A percentile compares a stretch with the other conserved stretches of the same genome.
phyloP scores from a whole-genome alignment of 2,329 filamentous ascomycete genomes.

The Capronia americana region DNA sequence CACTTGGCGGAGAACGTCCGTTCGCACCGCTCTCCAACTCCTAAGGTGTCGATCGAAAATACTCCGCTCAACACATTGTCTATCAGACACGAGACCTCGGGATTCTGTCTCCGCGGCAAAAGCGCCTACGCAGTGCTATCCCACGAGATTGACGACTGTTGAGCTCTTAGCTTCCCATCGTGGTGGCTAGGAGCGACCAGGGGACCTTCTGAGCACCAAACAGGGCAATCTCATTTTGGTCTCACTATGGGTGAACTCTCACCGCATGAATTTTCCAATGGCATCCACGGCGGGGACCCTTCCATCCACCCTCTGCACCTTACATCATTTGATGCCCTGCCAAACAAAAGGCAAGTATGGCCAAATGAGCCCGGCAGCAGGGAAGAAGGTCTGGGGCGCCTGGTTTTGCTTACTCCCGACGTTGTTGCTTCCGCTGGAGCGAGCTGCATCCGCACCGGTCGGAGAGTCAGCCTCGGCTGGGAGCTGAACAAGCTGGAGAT shows the following conservation, averaged over 20 bases:
- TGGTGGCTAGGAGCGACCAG: neutral
- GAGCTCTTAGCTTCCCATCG: neutral
- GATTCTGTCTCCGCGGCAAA: neutral
- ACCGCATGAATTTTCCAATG: neutral
- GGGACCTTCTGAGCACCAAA: neutral
- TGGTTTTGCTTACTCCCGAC: constrained; percentile 59
- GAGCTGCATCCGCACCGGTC: constrained; percentile 59
- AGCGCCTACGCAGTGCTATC: neutral
- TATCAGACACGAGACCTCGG: neutral
- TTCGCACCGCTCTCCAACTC: neutral
- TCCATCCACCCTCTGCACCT: constrained; percentile 26
- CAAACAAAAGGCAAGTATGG: constrained; percentile 59
- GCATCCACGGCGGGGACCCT: constrained; percentile 2
- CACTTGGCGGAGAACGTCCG: neutral
- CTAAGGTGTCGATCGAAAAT: neutral
- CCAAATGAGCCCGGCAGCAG: constrained; percentile 52
- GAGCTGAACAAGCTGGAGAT: constrained; percentile 63
- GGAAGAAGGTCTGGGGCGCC: constrained; percentile 61
- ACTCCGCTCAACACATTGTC: neutral
- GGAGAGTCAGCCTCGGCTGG: constrained; percentile 61
- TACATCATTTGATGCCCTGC: constrained; percentile 53
- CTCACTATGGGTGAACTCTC: constrained; percentile 13
- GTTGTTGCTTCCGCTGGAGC: constrained; percentile 58
- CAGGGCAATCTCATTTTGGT: neutral
- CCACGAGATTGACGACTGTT: neutral